These are phyloP conservation scores for Pulveroboletus frians DNA, from an alignment of 768 basidiomycete genomes.

Conservation along the genomic window DNA sequence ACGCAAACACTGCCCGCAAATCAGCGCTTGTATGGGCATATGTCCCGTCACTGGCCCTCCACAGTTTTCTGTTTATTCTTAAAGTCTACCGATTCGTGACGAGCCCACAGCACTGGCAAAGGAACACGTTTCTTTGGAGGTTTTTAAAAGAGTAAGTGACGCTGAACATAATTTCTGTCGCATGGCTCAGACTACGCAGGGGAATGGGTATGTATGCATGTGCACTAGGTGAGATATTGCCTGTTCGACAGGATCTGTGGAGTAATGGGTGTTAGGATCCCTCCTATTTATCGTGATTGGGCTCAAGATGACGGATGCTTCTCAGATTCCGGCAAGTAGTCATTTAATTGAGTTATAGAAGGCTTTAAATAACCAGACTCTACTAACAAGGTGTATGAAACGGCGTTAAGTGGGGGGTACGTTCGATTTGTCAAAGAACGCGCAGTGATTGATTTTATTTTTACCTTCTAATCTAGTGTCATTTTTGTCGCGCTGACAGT, in stretches of 20 bases:
- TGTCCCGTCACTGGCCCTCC: constrained; percentile 11
- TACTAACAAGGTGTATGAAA: constrained; percentile 8
- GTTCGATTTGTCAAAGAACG: not conserved
- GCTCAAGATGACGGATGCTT: constrained; percentile 1
- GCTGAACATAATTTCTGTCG: not conserved
- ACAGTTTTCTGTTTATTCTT: constrained; percentile 13
- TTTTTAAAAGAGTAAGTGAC: constrained; percentile 19
- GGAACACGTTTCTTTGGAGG: constrained; percentile 6
- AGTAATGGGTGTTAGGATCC: constrained; percentile 8
- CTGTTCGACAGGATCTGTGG: not conserved
- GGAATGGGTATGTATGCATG: constrained; percentile 23
- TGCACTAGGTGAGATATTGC: constrained; percentile 7
- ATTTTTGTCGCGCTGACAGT: constrained; percentile 6
- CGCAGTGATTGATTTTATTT: not conserved
- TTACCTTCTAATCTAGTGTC: not conserved
- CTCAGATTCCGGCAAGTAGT: constrained; percentile 9
- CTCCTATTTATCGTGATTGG: constrained; percentile 12
- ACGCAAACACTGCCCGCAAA: not conserved
- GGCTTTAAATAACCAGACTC: not conserved
- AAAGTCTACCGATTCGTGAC: constrained; percentile 13
- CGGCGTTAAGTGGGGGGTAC: constrained; percentile 7
- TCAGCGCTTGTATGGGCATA: constrained; percentile 4
- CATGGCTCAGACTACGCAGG: constrained; percentile 5
- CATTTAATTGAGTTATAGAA: not conserved
- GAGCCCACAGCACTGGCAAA: constrained; percentile 2